Evolutionary conservation across 2,329 filamentous ascomycete species (phyloP), one percentile per base, ranked within the genome.

Genomic region (Lanzia echinophila): DNA sequence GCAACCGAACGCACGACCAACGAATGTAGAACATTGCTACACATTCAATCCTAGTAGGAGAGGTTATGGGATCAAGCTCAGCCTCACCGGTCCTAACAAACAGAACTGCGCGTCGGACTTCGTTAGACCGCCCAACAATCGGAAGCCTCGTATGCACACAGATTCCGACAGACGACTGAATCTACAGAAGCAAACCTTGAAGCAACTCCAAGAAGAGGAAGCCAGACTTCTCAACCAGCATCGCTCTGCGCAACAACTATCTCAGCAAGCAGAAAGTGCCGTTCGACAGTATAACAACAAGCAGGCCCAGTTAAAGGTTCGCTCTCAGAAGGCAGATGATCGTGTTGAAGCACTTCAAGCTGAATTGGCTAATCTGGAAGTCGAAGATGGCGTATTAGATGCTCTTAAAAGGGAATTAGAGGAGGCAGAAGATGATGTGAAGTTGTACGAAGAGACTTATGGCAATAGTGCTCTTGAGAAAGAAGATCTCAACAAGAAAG

Each of bases 11-110:
- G 72, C 72, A 39, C 74, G 47, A 44, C 83, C 85, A 1, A 76
- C 71, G 13, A 92, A 96, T 59, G 88, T 92, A 11, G 79, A 75
- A 50, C 79, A 83, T 54, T 92, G 88, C 61, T 82, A 94, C 56
- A 80, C 83, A 52, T 78, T 86, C 57, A 79, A 84, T 56, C 83
- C 89, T 56, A 75, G 74, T 39, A 79, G 74, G 55, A 75, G 74
- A 44, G 78, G 78, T 5, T 77, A 77, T 65, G 88, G 84, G 42
- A 70, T 83, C 45, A 78, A 82, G 63, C 77, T 88, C 56, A 76
- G 72, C 19, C 78, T 70, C 64, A 73, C 54, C 53, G 68, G 72
- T 31, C 70, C 72, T 32, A 68, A 56, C 19, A 43, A 53, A 22
- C 50, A 53, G 22, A 74, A 74, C 41, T 68, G 74, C 47, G 79